Evolutionary conservation across 1,284 basidiomycete species (phyloP).

Genomic region (Earliella scabrosa): DNA sequence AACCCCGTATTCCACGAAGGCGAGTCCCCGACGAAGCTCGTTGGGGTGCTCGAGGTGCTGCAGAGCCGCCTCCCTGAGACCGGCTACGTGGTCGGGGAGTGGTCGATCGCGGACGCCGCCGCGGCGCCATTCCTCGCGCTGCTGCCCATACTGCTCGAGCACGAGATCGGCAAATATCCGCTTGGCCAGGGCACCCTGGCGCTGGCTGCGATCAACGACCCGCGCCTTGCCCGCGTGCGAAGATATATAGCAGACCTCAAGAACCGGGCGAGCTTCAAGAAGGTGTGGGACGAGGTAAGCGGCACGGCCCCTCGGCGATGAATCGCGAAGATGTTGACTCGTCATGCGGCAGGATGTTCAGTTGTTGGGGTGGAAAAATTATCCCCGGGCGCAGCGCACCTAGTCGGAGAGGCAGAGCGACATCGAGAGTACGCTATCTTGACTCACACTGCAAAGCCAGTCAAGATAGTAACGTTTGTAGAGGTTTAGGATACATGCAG

Average conservation of each 20-base stretch:
- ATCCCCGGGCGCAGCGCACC: too few species aligned
- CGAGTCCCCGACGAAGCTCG: conserved; percentile 39
- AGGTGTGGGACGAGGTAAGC: too few species aligned
- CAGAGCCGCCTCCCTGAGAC: conserved; percentile 36
- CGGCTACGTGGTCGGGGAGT: conserved; percentile 40
- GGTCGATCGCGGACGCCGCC: conserved; percentile 58
- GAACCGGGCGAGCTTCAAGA: conserved; percentile 27
- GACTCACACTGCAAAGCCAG: too few species aligned
- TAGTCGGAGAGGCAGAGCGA: too few species aligned
- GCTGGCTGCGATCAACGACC: conserved; percentile 14
- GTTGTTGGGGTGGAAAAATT: too few species aligned
- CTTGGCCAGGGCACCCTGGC: background rate
- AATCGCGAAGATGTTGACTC: too few species aligned
- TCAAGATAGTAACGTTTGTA: too few species aligned
- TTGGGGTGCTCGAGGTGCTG: conserved; percentile 35
- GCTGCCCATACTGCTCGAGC: conserved; percentile 25
- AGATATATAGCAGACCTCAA: conserved; percentile 30
- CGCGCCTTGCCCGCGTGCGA: conserved; percentile 28
- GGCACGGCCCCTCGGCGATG: too few species aligned
- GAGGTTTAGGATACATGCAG: too few species aligned
- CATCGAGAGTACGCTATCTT: too few species aligned
- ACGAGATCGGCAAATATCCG: conserved; percentile 3
- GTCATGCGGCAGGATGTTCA: too few species aligned
- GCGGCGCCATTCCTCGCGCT: conserved; percentile 42
- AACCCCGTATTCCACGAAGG: conserved; percentile 33